Percentiles rank a stretch among this genome's conserved stretches.
These are phyloP conservation scores for Gonium pectorale DNA, from an alignment of 139 green algal genomes.

Conservation along the genomic window DNA sequence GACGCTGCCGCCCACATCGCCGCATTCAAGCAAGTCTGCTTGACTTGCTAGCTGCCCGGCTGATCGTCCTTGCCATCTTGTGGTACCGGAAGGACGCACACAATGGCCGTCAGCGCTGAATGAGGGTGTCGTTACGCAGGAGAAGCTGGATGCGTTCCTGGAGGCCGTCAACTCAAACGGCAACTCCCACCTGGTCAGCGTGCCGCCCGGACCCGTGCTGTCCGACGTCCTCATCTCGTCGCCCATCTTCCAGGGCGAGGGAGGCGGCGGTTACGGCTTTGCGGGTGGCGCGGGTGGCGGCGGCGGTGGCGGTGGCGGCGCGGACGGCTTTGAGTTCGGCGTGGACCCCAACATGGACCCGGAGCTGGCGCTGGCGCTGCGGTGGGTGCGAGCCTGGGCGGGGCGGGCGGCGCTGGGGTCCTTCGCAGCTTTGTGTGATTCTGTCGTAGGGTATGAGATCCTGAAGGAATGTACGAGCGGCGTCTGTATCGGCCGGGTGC, in stretches of 20 bases:
- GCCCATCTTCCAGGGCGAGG: slow-evolving; percentile 91
- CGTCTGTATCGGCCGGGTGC: no score
- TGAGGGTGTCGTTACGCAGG: no score
- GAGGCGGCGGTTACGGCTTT: slow-evolving; percentile 69
- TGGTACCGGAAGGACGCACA: no score
- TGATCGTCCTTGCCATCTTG: no score
- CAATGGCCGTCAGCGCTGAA: no score
- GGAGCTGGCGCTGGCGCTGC: slow-evolving; percentile 92
- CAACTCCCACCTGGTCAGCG: slow-evolving; percentile 94
- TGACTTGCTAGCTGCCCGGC: no score
- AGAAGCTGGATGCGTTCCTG: slow-evolving; percentile 95
- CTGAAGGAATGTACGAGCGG: no score
- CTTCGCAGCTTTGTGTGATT: no score
- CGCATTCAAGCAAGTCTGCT: no score
- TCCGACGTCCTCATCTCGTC: slow-evolving; percentile 94
- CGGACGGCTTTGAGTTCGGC: slow-evolving; percentile 91
- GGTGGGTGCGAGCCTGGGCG: slow-evolving; percentile 8
- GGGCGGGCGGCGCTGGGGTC: no score
- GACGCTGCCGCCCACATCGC: no score
- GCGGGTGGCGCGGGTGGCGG: slow-evolving; percentile 56
- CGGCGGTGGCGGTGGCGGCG: slow-evolving; percentile 58
- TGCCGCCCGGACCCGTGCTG: slow-evolving; percentile 91
- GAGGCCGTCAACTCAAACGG: slow-evolving; percentile 94
- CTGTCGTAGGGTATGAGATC: no score
- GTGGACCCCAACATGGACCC: slow-evolving; percentile 98